phyloP scores from a whole-genome alignment of 129 eudicot species.

The carrot (Daucus carota) region DNA sequence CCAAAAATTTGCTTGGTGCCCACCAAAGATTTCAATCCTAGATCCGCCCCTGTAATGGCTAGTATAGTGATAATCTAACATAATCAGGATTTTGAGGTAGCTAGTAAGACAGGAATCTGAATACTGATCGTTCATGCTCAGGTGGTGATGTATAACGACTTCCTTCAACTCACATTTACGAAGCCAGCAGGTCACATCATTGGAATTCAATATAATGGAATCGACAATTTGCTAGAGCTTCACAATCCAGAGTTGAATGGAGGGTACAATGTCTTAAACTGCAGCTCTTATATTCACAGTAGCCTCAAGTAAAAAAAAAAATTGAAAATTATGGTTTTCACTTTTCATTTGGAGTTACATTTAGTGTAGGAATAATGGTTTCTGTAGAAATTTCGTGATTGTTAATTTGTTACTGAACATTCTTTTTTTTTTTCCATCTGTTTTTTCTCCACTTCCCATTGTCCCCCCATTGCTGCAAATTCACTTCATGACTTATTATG shows the following conservation, averaged over 20 bases:
- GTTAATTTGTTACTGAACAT: no score
- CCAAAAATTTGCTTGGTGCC: no score
- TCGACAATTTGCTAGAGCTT: conserved; percentile 42
- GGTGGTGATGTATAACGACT: conserved; percentile 39
- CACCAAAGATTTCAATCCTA: no score
- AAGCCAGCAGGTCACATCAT: conserved; percentile 30
- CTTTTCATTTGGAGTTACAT: no score
- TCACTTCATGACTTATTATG: not conserved
- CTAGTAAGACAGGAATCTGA: not conserved
- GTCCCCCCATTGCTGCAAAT: not conserved
- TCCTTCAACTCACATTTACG: conserved; percentile 24
- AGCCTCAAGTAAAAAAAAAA: not conserved
- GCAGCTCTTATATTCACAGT: not conserved
- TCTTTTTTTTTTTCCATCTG: no score
- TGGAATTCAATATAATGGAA: conserved; percentile 34
- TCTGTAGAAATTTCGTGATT: not conserved
- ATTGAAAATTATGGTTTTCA: no score
- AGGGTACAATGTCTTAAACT: conserved; percentile 22
- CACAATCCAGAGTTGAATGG: conserved; percentile 21
- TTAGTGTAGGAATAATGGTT: not conserved
- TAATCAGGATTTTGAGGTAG: conserved; percentile 1
- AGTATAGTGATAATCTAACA: not conserved
- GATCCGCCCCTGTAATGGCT: no score
- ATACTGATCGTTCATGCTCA: conserved; percentile 1
- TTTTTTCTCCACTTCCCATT: not conserved